Evolutionary conservation across 2,329 filamentous ascomycete species (phyloP).

Genomic region (Drechslera avenae): DNA sequence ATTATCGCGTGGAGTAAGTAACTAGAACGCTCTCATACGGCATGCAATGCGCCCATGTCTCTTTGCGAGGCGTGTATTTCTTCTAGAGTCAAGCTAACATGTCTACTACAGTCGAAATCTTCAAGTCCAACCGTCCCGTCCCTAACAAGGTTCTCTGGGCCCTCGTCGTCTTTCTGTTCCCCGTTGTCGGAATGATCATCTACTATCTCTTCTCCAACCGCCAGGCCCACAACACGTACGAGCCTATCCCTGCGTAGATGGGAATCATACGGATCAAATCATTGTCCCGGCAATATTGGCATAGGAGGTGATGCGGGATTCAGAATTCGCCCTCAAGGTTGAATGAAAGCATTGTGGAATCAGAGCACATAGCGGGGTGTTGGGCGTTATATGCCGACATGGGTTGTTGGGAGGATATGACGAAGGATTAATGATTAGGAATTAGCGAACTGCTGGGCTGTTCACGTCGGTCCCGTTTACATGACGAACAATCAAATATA

Average conservation of each 20-base stretch:
- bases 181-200: slow-evolving; percentile 64
- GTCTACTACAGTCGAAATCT: slow-evolving; percentile 61
- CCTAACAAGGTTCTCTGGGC: slow-evolving; percentile 66
- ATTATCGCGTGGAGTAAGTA: slow-evolving; percentile 66
- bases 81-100: slow-evolving; percentile 19
- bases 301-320: too few relatives aligned
- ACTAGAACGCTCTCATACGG: not conserved
- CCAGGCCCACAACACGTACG: slow-evolving; percentile 61
- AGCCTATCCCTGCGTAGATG: slow-evolving; percentile 50
- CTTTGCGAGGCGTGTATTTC: not conserved
- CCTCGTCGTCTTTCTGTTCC: slow-evolving; percentile 68
- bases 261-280: too few relatives aligned
- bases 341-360: not conserved
- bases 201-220: slow-evolving; percentile 71
- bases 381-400: not conserved
- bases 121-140: slow-evolving; percentile 66
- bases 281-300: too few relatives aligned
- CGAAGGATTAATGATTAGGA: not conserved
- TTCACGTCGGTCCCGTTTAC: not conserved
- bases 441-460: not conserved
- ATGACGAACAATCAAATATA: not conserved
- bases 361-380: not conserved
- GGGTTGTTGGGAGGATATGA: not conserved
- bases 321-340: not conserved
- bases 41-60: not conserved